phyloP scores from a whole-genome alignment of 129 eudicot species.

The Cynara cardunculus region DNA sequence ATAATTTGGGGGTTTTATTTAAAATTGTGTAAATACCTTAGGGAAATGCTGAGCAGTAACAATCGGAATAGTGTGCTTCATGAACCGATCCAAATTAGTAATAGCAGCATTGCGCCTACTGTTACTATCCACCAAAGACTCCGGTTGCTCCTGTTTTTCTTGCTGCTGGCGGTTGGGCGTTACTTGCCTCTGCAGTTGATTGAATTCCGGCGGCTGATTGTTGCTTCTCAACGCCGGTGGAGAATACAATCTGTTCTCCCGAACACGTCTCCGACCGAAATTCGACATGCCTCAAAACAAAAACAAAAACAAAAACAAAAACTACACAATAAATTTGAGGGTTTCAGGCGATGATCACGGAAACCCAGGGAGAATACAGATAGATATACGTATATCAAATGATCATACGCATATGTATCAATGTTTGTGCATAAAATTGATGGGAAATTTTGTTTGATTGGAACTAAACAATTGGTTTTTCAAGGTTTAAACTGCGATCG shows the following conservation, averaged over 20 bases:
- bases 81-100: constrained; percentile 17
- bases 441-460: background rate
- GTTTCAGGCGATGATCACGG: background rate
- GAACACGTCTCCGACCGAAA: background rate
- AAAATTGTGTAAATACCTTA: background rate
- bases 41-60: constrained; percentile 16
- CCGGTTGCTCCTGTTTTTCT: background rate
- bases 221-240: constrained; percentile 14
- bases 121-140: background rate
- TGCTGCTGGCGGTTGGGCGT: background rate
- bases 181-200: background rate
- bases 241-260: background rate
- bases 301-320: background rate
- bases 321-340: background rate
- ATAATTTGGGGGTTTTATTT: background rate
- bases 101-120: background rate
- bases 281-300: constrained; percentile 5
- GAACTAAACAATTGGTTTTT: background rate
- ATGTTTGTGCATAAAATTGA: constrained; percentile 3
- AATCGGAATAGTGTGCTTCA: constrained; percentile 10
- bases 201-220: constrained; percentile 1
- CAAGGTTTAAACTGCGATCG: background rate
- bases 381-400: background rate
- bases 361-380: background rate
- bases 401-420: background rate